These are phyloP conservation scores for Thermothielavioides terrestris DNA, from an alignment of 495 filamentous ascomycete genomes.

Conservation along the genomic window DNA sequence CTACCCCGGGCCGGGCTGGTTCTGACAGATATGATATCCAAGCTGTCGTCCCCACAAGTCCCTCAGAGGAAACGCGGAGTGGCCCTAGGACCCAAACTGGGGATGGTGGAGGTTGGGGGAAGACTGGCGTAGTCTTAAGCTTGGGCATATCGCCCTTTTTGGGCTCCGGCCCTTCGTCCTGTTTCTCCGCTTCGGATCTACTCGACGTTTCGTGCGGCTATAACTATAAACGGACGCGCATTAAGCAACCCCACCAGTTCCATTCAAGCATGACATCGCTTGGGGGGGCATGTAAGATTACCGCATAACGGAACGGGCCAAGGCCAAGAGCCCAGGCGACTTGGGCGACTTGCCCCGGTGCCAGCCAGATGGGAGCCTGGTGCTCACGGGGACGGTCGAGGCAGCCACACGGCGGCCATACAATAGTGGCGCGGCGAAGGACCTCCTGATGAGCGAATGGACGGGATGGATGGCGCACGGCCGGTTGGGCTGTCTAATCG, in stretches of 20 bases:
- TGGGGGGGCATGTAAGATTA: background rate
- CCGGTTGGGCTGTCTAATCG: background rate
- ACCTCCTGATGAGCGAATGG: background rate
- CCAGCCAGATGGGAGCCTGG: too few relatives aligned
- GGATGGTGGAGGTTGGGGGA: background rate
- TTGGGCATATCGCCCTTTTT: background rate
- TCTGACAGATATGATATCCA: background rate
- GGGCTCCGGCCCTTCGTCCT: background rate
- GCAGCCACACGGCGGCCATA: background rate
- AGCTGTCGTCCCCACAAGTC: background rate
- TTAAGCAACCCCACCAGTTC: constrained; percentile 1
- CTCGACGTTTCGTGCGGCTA: background rate
- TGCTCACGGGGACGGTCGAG: background rate
- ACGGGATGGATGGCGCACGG: background rate
- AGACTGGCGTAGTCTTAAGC: background rate
- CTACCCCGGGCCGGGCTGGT: too few relatives aligned
- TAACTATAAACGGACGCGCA: background rate
- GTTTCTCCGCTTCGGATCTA: background rate
- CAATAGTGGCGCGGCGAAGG: background rate
- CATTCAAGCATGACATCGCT: background rate
- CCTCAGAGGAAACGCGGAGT: too few relatives aligned
- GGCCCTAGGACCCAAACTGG: background rate
- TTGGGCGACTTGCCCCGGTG: background rate
- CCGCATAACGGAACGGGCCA: background rate
- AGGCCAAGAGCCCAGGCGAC: background rate